Evolutionary conservation across 2,329 filamentous ascomycete genomes (phyloP).

Genomic region (Ophiostoma novo-ulmi): DNA sequence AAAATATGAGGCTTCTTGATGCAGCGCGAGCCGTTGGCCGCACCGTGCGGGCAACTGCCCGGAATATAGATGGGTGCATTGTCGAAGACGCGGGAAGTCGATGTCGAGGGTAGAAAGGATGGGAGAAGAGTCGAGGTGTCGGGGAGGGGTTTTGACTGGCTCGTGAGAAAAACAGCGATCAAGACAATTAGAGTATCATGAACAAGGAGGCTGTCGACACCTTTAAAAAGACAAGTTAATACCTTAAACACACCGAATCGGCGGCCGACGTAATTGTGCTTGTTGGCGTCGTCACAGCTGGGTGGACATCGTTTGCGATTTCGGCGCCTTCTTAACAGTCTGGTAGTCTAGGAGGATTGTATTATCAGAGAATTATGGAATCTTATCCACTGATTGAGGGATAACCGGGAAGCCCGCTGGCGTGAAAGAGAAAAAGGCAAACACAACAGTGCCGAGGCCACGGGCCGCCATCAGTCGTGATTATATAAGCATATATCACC

Average conservation of each 20-base stretch:
- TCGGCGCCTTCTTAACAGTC: slow-evolving; percentile 12
- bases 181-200: not conserved
- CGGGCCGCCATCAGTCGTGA: not conserved
- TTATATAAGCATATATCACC: not conserved
- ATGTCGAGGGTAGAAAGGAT: not conserved
- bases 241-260: not conserved
- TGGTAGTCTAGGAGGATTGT: not conserved
- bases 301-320: not conserved
- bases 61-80: not conserved
- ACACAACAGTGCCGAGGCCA: not conserved
- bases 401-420: slow-evolving; percentile 9
- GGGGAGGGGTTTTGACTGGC: not conserved
- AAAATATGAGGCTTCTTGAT: not conserved
- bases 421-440: not conserved
- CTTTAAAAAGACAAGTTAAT: not conserved
- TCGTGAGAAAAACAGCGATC: too few relatives aligned
- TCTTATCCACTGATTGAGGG: slow-evolving; percentile 13
- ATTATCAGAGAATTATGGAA: not conserved
- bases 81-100: not conserved
- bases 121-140: not conserved
- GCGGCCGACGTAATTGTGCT: slow-evolving; percentile 9
- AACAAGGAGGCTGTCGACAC: not conserved
- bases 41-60: not conserved
- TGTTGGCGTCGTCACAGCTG: slow-evolving; percentile 11
- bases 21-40: not conserved